Evolutionary conservation across 2,329 filamentous ascomycete genomes (phyloP).

Genomic region (Aspergillus persii): DNA sequence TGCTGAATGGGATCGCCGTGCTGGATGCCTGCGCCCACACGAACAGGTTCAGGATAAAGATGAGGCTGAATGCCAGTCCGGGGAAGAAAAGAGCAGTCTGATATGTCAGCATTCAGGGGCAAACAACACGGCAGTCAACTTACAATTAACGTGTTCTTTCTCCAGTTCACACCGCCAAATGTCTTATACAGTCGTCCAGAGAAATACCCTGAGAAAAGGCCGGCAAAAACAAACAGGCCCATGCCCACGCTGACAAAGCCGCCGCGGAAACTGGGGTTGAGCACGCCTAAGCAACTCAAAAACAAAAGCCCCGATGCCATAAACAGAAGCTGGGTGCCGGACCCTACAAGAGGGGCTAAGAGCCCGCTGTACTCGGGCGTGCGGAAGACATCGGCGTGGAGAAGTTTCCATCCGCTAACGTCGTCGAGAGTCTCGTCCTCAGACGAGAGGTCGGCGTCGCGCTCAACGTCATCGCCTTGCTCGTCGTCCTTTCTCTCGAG

Average conservation of each 20-base stretch:
- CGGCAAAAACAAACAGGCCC: conserved; percentile 79
- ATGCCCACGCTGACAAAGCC: conserved; percentile 83
- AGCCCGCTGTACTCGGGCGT: conserved; percentile 68
- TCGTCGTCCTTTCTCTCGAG: conserved; percentile 57
- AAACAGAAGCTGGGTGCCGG: conserved; percentile 81
- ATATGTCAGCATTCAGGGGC: conserved; percentile 13
- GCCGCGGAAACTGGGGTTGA: conserved; percentile 87
- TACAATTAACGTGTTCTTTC: conserved; percentile 68
- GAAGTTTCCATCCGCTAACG: conserved; percentile 80
- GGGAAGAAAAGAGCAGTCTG: conserved; percentile 74
- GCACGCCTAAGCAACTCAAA: conserved; percentile 70
- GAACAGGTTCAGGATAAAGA: conserved; percentile 82
- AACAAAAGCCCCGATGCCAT: conserved; percentile 72
- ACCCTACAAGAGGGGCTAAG: conserved; percentile 77
- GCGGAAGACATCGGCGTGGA: conserved; percentile 86
- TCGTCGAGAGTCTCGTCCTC: conserved; percentile 77
- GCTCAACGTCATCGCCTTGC: conserved; percentile 52
- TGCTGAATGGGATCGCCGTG: conserved; percentile 81
- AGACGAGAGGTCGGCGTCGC: conserved; percentile 57
- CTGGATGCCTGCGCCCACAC: conserved; percentile 88
- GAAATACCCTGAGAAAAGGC: conserved; percentile 83
- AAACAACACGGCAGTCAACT: conserved; percentile 17
- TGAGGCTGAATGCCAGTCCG: conserved; percentile 68
- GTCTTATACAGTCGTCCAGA: conserved; percentile 80
- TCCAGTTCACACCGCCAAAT: conserved; percentile 72